A percentile compares a stretch with the other conserved stretches of the same genome.
Conservation (phyloP, 1,139 yeast species). For the Scheffersomyces cryptocercus region DNA sequence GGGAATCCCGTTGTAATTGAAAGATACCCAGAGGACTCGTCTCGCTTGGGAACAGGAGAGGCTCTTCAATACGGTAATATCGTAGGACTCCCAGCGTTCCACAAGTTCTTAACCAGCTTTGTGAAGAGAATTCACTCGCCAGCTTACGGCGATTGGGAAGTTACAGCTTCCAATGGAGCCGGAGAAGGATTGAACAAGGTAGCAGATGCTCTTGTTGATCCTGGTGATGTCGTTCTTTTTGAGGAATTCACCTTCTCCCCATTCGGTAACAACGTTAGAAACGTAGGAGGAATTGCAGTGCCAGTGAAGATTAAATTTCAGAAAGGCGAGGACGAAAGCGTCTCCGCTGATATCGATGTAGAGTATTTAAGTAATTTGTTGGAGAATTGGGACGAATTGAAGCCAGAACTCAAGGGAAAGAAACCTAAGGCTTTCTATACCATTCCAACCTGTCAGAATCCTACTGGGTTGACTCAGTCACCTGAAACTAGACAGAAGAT, state of each 20-base stretch:
- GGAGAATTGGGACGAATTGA: slow-evolving; percentile 2
- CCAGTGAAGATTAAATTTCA: slow-evolving; percentile 1
- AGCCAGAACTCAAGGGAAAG: slow-evolving; percentile 3
- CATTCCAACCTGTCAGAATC: slow-evolving; percentile 4
- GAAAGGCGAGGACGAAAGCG: not conserved
- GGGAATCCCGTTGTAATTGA: not conserved
- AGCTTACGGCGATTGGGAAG: slow-evolving; percentile 1
- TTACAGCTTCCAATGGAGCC: slow-evolving; percentile 1
- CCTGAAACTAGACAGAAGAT: slow-evolving; percentile 1
- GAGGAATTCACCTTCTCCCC: slow-evolving; percentile 6
- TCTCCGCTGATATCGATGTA: slow-evolving; percentile 1
- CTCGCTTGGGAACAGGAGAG: not conserved
- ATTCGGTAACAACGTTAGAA: not conserved
- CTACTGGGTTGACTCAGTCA: slow-evolving; percentile 4
- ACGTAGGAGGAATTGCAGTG: slow-evolving; percentile 1
- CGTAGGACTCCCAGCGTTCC: not conserved
- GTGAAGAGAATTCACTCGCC: slow-evolving; percentile 1
- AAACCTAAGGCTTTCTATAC: slow-evolving; percentile 6
- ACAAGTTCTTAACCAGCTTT: not conserved
- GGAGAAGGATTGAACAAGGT: slow-evolving; percentile 4
- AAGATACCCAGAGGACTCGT: not conserved
- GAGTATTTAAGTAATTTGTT: slow-evolving; percentile 1
- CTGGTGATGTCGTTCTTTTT: slow-evolving; percentile 2
- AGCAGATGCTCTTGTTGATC: slow-evolving; percentile 1
- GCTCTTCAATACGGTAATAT: slow-evolving; percentile 3